Base-by-base conservation (phyloP, 768 basidiomycete species). In the Suillus cothurnatus region DNA sequence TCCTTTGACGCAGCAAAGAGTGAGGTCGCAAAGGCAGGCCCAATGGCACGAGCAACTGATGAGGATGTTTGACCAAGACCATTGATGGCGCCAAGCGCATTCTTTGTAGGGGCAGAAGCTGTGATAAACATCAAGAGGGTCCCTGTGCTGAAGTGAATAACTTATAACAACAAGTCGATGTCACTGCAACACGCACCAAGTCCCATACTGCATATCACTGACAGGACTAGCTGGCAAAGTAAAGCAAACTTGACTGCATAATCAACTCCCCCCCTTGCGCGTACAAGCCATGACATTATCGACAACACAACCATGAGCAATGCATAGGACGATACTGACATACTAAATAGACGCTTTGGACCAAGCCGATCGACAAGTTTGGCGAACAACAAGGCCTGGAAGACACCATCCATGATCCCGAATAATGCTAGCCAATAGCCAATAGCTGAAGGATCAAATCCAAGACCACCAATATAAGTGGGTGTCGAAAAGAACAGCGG, bases 101-200 rank as follows among this genome's bases (percentile, higher is more conserved):
- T 76, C 61, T 80, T 82, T 64, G 82, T 84, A 0, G 88, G 86
- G 1, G 86, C 77, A 2, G 85, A 82, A 32, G 79, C 79, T 3
- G 82, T 86, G 59, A 87, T 76, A 61, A 82, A 85, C 68, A 88
- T 81, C 61, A 83, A 84, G n/a, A 86, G 80, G 50, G 83, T 83
- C 28, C 81, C 86, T 86, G 56, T 11, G 68, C 64, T 9, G 53
- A n/a, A 4, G 60, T 69, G 34, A 70, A 62, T 49, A 23, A 34
- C 57, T 64, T n/a, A 0, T 26, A 57, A 43, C 26, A 31, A 5
- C 6, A 11, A 36, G 12, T 52, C 15, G 36, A 7, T 31, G 21
- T 39, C 12, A 50, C 15, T 3, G 50, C 32, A 11, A 2, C 36
- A 75, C 80, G 61, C 61, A 83, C 84, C 77, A 53, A 76, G 84